phyloP scores from a whole-genome alignment of 768 basidiomycete genomes.

The Rhodotorula taiwanensis region DNA sequence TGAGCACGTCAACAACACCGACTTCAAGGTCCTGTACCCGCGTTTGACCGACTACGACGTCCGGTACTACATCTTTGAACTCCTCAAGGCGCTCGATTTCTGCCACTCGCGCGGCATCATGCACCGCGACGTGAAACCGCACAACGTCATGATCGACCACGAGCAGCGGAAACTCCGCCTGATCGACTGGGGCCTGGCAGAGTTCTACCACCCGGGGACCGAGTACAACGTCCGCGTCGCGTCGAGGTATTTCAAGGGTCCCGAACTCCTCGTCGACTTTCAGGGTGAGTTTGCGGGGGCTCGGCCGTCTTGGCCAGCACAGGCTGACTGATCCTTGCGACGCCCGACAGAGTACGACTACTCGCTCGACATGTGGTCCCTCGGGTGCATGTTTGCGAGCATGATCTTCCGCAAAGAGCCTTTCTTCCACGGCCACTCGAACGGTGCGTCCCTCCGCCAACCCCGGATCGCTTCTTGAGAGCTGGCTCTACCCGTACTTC shows the following conservation, averaged over 20 bases:
- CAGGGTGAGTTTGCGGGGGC: conserved; percentile 11
- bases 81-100: conserved; percentile 39
- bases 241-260: conserved; percentile 35
- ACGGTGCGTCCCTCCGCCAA: neutral
- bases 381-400: conserved; percentile 36
- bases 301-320: neutral
- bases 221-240: conserved; percentile 38
- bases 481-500: no score
- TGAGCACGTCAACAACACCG: conserved; percentile 38
- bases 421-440: conserved; percentile 35
- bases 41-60: conserved; percentile 37
- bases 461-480: neutral
- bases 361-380: conserved; percentile 36
- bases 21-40: conserved; percentile 37
- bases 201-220: conserved; percentile 35
- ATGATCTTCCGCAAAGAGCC: conserved; percentile 40
- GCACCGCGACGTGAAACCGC: conserved; percentile 39
- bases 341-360: conserved; percentile 37
- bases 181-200: conserved; percentile 39
- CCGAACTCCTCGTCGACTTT: conserved; percentile 34
- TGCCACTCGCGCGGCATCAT: conserved; percentile 39
- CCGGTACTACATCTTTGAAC: conserved; percentile 33
- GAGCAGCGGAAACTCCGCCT: conserved; percentile 26
- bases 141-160: conserved; percentile 38
- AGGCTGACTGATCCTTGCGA: neutral